phyloP scores from a whole-genome alignment of 352 stramenopile genomes.

The Halophytophthora polymorphica region DNA sequence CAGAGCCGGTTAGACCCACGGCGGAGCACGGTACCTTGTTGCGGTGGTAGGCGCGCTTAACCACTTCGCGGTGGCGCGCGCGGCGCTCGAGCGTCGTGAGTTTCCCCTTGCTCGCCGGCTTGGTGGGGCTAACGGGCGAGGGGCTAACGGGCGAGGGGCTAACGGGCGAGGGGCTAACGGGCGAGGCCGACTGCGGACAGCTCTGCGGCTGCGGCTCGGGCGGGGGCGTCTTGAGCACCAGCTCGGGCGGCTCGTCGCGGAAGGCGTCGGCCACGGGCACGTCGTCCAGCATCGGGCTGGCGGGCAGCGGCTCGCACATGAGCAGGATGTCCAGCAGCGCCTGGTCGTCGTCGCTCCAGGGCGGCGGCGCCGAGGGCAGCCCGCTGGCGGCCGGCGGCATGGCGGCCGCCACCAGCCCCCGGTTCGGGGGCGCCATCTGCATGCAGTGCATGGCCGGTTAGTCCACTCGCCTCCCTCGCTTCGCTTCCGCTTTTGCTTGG shows the following conservation, averaged over 20 bases:
- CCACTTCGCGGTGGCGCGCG: slow-evolving; percentile 62
- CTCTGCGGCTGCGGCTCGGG: background rate
- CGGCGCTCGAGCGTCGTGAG: slow-evolving; percentile 55
- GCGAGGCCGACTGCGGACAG: slow-evolving; percentile 9
- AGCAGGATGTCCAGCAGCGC: slow-evolving; percentile 32
- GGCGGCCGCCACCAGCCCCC: background rate
- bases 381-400: too few relatives aligned
- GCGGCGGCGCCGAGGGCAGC: background rate
- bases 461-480: too few relatives aligned
- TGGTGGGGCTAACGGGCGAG: slow-evolving; percentile 2
- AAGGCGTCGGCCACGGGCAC: slow-evolving; percentile 9
- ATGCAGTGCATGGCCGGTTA: too few relatives aligned
- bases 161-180: background rate
- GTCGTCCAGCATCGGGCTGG: slow-evolving; percentile 1
- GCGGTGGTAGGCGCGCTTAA: slow-evolving; percentile 70
- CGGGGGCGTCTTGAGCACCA: background rate
- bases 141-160: slow-evolving; percentile 4
- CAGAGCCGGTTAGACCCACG: too few relatives aligned
- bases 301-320: slow-evolving; percentile 6
- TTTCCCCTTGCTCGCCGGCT: slow-evolving; percentile 24
- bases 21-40: slow-evolving; percentile 67
- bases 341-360: slow-evolving; percentile 36
- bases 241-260: background rate
- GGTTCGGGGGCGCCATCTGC: too few relatives aligned
- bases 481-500: too few relatives aligned